phyloP scores from a whole-genome alignment of 192 early-diverging fungal genomes.

The Mortierella antarctica region DNA sequence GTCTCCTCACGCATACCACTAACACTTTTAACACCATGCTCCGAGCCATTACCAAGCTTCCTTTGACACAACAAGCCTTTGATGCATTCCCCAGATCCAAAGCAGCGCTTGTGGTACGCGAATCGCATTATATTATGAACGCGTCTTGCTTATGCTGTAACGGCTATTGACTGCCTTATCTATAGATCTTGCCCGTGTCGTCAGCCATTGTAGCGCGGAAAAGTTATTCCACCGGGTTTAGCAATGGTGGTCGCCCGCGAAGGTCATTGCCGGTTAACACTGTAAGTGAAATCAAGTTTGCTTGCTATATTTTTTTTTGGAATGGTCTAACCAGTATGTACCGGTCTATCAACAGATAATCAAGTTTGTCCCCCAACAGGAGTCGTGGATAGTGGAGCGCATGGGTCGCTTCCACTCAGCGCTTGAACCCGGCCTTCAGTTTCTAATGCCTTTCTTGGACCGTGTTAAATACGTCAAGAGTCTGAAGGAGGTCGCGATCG shows the following conservation, averaged over 20 bases:
- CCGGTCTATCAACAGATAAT: slow-evolving; percentile 58
- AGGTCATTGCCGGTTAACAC: slow-evolving; percentile 59
- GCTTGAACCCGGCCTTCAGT: slow-evolving; percentile 89
- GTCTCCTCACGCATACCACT: no score
- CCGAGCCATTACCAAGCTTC: no score
- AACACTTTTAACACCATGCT: no score
- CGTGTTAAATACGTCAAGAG: slow-evolving; percentile 92
- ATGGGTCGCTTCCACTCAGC: slow-evolving; percentile 88
- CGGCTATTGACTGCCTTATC: no score
- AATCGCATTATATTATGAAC: no score
- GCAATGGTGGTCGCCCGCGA: not conserved
- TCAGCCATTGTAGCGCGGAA: slow-evolving; percentile 1
- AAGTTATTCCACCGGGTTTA: not conserved
- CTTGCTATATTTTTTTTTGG: no score
- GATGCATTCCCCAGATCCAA: no score
- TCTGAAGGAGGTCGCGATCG: slow-evolving; percentile 94
- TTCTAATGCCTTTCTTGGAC: slow-evolving; percentile 90
- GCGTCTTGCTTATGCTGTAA: no score
- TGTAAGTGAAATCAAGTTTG: slow-evolving; percentile 18
- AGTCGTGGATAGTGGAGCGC: slow-evolving; percentile 96
- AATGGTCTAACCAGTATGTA: not conserved
- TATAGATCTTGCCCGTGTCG: not conserved
- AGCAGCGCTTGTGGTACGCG: no score
- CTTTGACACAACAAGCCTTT: no score
- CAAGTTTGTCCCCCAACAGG: slow-evolving; percentile 98